Conservation (phyloP, 2,329 filamentous ascomycete genomes). For the Trichoderma sp. region DNA sequence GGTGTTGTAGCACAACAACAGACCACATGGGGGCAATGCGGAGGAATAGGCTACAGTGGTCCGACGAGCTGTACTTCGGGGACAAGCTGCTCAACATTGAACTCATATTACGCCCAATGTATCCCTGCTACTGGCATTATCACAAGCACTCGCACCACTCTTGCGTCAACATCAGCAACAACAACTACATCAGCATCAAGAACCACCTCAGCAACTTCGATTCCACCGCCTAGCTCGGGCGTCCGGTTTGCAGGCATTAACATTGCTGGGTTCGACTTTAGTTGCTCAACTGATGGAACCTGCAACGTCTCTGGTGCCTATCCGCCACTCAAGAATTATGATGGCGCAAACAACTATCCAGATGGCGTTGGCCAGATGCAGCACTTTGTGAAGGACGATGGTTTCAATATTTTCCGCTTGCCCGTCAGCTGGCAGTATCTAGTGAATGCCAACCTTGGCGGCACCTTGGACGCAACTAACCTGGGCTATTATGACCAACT, state of each 20-base stretch:
- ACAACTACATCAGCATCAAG: not conserved
- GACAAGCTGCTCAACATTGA: not conserved
- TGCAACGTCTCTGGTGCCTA: conserved; percentile 24
- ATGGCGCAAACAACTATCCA: conserved; percentile 28
- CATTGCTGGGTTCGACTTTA: conserved; percentile 36
- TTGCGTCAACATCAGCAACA: not conserved
- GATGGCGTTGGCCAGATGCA: conserved; percentile 49
- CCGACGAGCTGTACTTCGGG: not conserved
- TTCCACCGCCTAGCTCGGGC: not conserved
- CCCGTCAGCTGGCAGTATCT: conserved; percentile 56
- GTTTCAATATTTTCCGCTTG: conserved; percentile 52
- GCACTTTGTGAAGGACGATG: conserved; percentile 49
- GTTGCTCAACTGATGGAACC: conserved; percentile 42
- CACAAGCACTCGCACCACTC: not conserved
- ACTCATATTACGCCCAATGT: conserved; percentile 8
- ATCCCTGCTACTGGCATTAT: not conserved
- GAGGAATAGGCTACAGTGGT: conserved; percentile 1
- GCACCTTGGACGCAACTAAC: conserved; percentile 45
- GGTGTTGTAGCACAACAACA: conserved; percentile 1
- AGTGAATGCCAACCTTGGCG: conserved; percentile 47
- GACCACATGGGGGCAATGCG: not conserved
- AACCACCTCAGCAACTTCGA: not conserved
- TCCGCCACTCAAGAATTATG: conserved; percentile 31
- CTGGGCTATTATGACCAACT: conserved; percentile 51
- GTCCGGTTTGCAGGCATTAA: conserved; percentile 3